Evolutionary conservation across 805 yeast species (phyloP), one percentile per base, ranked within the genome.

Genomic region (Yarrowia yakushimensis): DNA sequence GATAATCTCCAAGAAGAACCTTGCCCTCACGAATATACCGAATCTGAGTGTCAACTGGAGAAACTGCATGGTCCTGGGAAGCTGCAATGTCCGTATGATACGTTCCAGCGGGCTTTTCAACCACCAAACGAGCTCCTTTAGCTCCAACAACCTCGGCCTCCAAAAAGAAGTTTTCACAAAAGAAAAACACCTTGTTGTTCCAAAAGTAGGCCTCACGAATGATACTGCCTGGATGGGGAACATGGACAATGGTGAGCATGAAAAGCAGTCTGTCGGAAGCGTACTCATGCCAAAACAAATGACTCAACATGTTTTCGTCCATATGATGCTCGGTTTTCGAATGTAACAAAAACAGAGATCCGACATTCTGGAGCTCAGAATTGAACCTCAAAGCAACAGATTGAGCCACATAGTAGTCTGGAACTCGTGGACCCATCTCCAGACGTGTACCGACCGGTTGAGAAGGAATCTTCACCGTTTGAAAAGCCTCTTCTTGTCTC

Each of bases 31-130:
- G 12, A 17, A 52, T 52, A 12, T 18, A 13, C 11, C 59, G 10
- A n/a, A 52, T 43, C 13, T 25, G 31, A 9, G 43, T 52, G 7
- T 52, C 59, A 11, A n/a, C 17, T 8, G 59, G 59, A 17, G 43
- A 31, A 4, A 52, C 59, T 2, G 59, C 59, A 17, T 52, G 59
- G 10, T 52, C 59, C 25, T 52, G 59, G 8, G 59, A 34, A 5
- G 59, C 59, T 13, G 59, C 59, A 4, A 52, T 52, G n/a, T 52
- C 59, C 4, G 31, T 25, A 18, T 52, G 59, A 10, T 34, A 52
- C 2, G 59, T 52, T 34, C 59, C 59, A 2, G 43, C 59, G 1
- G 2, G 23, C 3, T 36, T 34, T 11, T 52, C 59, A 1, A 52
- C 43, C 25, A 52, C 59, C 23, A 52, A 12, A 2, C 59, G 30